A percentile compares a stretch with the other conserved stretches of the same genome.
Evolutionary conservation across 2,329 filamentous ascomycete species (phyloP).

Genomic region (Cadophora gregata): DNA sequence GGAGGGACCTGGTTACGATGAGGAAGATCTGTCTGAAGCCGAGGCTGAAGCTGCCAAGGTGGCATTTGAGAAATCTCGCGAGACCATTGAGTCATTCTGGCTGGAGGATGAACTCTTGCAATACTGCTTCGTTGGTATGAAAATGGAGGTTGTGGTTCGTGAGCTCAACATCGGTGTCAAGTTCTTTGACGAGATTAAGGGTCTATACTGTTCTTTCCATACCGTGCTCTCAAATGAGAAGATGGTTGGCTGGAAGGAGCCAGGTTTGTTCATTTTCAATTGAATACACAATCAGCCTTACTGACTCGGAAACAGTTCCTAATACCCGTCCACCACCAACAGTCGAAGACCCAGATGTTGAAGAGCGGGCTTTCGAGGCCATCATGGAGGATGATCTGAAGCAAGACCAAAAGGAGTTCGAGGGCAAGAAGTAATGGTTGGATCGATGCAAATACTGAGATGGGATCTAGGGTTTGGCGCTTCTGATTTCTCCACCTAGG

Average conservation of each 20-base stretch:
- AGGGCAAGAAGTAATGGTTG: neutral
- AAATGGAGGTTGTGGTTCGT: slow-evolving; percentile 60
- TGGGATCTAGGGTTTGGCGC: neutral
- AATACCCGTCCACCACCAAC: slow-evolving; percentile 41
- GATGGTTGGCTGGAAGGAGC: slow-evolving; percentile 70
- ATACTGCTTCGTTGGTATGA: slow-evolving; percentile 69
- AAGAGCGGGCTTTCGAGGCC: slow-evolving; percentile 35
- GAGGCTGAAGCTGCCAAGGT: slow-evolving; percentile 38
- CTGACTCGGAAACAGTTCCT: slow-evolving; percentile 33
- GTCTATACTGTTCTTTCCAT: slow-evolving; percentile 67
- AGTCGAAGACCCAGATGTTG: slow-evolving; percentile 41
- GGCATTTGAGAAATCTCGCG: slow-evolving; percentile 31
- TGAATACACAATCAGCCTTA: neutral
- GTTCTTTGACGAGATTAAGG: slow-evolving; percentile 66
- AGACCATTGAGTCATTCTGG: slow-evolving; percentile 62
- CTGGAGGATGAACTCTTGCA: slow-evolving; percentile 67
- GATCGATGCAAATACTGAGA: neutral
- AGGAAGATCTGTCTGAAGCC: slow-evolving; percentile 38
- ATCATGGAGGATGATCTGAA: slow-evolving; percentile 29
- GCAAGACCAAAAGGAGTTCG: slow-evolving; percentile 28
- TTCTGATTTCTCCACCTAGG: slow-evolving; percentile 1
- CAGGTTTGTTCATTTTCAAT: slow-evolving; percentile 42
- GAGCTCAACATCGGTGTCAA: slow-evolving; percentile 64
- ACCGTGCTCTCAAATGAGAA: slow-evolving; percentile 70
- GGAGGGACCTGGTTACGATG: slow-evolving; percentile 45